phyloP scores from a whole-genome alignment of 2,329 filamentous ascomycete species.

The Drechslerella stenobrocha region DNA sequence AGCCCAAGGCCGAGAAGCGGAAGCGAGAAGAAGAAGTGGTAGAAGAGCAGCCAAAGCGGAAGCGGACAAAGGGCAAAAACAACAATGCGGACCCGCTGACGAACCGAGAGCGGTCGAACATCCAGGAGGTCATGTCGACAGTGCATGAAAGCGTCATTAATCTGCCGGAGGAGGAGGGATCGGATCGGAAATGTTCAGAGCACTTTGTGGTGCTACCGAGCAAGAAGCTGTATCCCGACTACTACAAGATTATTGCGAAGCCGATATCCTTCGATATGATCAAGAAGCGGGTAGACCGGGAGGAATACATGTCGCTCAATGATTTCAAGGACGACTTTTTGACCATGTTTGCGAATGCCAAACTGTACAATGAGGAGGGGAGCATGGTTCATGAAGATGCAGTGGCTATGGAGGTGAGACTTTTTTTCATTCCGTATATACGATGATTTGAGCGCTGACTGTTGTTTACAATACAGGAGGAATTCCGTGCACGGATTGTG shows the following conservation, averaged over 20 bases:
- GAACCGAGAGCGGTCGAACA: conserved; percentile 70
- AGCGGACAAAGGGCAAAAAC: conserved; percentile 62
- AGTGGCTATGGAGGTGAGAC: conserved; percentile 82
- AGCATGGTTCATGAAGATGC: conserved; percentile 91
- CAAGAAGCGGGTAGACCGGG: conserved; percentile 90
- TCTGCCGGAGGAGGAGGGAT: conserved; percentile 66
- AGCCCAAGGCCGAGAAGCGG: conserved; percentile 78
- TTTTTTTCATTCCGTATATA: background rate
- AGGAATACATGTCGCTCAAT: conserved; percentile 80
- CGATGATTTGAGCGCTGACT: conserved; percentile 10
- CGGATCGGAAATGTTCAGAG: conserved; percentile 52
- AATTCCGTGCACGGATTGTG: conserved; percentile 39
- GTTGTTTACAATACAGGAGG: conserved; percentile 17
- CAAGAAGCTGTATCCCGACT: conserved; percentile 87
- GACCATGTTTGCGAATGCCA: conserved; percentile 84
- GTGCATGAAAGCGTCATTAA: conserved; percentile 81
- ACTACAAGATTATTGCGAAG: conserved; percentile 87
- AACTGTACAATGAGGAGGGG: conserved; percentile 94
- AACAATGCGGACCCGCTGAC: conserved; percentile 64
- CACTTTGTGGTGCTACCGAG: conserved; percentile 84
- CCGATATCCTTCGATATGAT: conserved; percentile 98
- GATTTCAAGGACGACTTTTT: conserved; percentile 82
- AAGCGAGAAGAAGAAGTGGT: conserved; percentile 80
- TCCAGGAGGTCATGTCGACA: conserved; percentile 76
- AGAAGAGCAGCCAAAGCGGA: conserved; percentile 65